Percentiles rank a stretch among this genome's conserved stretches.
Evolutionary conservation across 1,284 basidiomycete genomes (phyloP).

Genomic region (Puccinia hordei): DNA sequence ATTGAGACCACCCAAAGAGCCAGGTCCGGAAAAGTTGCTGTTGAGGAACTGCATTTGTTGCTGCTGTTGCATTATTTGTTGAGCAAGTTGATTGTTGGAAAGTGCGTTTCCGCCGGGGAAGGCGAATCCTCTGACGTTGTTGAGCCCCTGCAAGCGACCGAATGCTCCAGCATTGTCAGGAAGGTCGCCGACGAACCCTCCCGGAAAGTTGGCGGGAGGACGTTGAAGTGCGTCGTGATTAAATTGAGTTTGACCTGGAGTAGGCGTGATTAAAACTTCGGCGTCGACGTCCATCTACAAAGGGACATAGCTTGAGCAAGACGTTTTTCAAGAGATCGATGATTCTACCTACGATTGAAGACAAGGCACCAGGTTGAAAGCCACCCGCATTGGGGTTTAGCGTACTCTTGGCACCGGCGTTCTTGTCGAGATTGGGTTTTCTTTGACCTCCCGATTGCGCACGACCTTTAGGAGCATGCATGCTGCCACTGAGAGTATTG

Average conservation of each 20-base stretch:
- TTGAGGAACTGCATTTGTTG: constrained; percentile 50
- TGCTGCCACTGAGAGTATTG: constrained; percentile 27
- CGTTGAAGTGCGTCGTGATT: constrained; percentile 31
- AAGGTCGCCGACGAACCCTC: constrained; percentile 39
- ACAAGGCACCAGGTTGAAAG: constrained; percentile 56
- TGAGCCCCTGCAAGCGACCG: constrained; percentile 27
- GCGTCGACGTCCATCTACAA: constrained; percentile 49
- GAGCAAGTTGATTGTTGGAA: constrained; percentile 40
- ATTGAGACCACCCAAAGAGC: constrained; percentile 37
- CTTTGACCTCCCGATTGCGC: constrained; percentile 38
- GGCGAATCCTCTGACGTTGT: constrained; percentile 34
- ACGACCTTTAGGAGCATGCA: constrained; percentile 47
- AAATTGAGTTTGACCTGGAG: constrained; percentile 47
- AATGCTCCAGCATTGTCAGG: constrained; percentile 36
- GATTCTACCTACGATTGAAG: constrained; percentile 54
- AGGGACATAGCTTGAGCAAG: background rate
- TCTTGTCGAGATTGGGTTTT: constrained; percentile 36
- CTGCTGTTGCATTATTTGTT: constrained; percentile 46
- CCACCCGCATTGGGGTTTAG: constrained; percentile 58
- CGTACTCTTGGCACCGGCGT: constrained; percentile 49
- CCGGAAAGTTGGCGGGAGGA: constrained; percentile 30
- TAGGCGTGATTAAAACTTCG: constrained; percentile 45
- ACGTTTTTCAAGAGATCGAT: background rate
- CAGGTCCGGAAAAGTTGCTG: constrained; percentile 17
- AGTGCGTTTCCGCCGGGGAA: constrained; percentile 24